phyloP scores from a whole-genome alignment of 345 rosid genomes.

The Boechera stricta region DNA sequence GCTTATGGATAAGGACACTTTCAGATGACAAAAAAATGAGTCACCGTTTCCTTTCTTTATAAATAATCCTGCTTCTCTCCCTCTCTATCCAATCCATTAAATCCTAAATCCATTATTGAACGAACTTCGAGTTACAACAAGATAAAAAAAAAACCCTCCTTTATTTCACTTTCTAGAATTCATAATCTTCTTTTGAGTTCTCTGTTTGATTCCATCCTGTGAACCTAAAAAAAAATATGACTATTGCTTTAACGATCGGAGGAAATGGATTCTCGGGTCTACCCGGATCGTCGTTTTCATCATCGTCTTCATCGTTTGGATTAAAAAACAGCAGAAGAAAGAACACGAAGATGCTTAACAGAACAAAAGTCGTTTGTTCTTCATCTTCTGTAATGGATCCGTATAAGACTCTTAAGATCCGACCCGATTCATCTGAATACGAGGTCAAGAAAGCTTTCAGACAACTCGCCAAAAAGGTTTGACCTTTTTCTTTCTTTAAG shows the following conservation, averaged over 20 bases:
- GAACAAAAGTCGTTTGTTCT: conserved; percentile 47
- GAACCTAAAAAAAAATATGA: conserved; percentile 19
- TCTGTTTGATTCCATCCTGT: conserved; percentile 17
- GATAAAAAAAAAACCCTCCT: neutral
- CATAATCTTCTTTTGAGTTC: neutral
- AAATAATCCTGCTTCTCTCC: conserved; percentile 4
- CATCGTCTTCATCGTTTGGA: conserved; percentile 56
- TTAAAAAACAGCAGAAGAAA: conserved; percentile 45
- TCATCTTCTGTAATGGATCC: conserved; percentile 70
- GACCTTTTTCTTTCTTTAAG: neutral
- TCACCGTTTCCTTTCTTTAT: conserved; percentile 33
- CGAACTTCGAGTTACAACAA: neutral
- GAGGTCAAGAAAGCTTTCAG: conserved; percentile 92
- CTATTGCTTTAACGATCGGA: conserved; percentile 51
- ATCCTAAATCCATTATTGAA: conserved; percentile 15
- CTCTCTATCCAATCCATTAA: conserved; percentile 15
- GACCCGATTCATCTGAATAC: conserved; percentile 76
- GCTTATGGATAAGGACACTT: conserved; percentile 47
- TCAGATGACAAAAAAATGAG: conserved; percentile 34
- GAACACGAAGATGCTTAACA: conserved; percentile 48
- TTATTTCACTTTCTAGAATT: neutral
- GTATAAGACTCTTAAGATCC: conserved; percentile 70
- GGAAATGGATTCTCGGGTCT: conserved; percentile 55
- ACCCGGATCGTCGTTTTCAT: conserved; percentile 44
- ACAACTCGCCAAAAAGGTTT: conserved; percentile 81